Evolutionary conservation across 257 asterid genomes (phyloP), one percentile per base, ranked within the genome.

Genomic region (Ballota nigra): DNA sequence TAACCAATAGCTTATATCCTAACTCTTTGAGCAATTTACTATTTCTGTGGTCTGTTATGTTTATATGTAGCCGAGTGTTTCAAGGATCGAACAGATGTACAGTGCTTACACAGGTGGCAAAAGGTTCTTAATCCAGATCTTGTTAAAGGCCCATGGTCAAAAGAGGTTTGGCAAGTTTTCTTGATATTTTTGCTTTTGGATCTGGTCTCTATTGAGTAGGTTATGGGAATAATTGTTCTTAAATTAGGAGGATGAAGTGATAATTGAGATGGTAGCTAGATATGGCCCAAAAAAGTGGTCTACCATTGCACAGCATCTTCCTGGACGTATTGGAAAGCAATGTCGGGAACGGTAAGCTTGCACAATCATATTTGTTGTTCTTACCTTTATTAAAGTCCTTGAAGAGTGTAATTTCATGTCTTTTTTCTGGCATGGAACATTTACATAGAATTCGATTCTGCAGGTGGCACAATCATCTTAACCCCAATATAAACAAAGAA

Each of bases 261-360:
- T 95, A 64, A 71, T 84, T 70, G 93, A 91, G 71, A 47, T 92
- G 78, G 99, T 95, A 73, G 77, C 84, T 18, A 88, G 71, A 73
- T 84, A 81, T 75, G 99, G 99, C 65, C 92, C 99, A 16, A 89
- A 86, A 79, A 95, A 95, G 76, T 95, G 99, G 99, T 89, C 99
- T 78, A 89, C 96, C 62, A 88, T 95, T 75, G 91, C 99, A 52
- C 95, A 92, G 47, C 92, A 87, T 82, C 95, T 95, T 74, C 98
- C 95, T 19, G 99, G 99, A 56, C 97, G 99, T 62, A 95, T 95
- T 65, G 99, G 99, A 73, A 94, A 95, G 82, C 99, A 95, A 78
- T 95, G 99, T 51, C 88, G 99, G 57, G 98, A 92, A 84, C 86
- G 98, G 98, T 89, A 74, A 75, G 70, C 75, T 72, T 70, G 68